Percentiles rank a stretch among this genome's conserved stretches.
These are phyloP conservation scores for Aegilops tauschii DNA, from an alignment of 176 grass and related monocot genomes.

Conservation along the genomic window DNA sequence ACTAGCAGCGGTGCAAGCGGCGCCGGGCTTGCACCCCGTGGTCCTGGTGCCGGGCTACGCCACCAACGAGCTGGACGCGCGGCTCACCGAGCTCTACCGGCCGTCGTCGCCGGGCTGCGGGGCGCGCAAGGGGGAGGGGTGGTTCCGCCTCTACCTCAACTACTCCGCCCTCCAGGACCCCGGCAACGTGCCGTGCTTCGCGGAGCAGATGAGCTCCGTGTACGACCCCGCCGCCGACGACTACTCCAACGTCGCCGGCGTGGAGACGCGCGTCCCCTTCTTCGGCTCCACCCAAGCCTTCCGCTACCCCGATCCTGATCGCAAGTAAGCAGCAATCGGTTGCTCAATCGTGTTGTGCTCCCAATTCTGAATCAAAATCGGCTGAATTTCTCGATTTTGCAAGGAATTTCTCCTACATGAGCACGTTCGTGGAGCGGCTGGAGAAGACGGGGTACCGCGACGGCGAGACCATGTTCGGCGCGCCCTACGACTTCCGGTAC, in stretches of 20 bases:
- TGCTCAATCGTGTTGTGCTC: background rate
- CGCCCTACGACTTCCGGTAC: slow-evolving; percentile 71
- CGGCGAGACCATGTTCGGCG: slow-evolving; percentile 48
- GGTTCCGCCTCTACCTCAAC: slow-evolving; percentile 62
- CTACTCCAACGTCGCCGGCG: slow-evolving; percentile 41
- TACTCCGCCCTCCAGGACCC: slow-evolving; percentile 13
- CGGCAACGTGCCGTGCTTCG: slow-evolving; percentile 33
- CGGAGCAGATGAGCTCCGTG: slow-evolving; percentile 29
- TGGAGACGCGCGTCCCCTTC: slow-evolving; percentile 50
- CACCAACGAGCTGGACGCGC: slow-evolving; percentile 62
- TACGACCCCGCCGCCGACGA: slow-evolving; percentile 43
- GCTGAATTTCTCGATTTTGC: background rate
- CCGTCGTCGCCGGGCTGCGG: slow-evolving; percentile 47
- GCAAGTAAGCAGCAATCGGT: background rate
- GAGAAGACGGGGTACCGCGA: slow-evolving; percentile 49
- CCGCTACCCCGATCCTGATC: slow-evolving; percentile 39
- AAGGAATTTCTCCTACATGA: slow-evolving; percentile 35
- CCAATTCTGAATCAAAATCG: background rate
- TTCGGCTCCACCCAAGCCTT: slow-evolving; percentile 41
- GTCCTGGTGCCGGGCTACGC: slow-evolving; percentile 56
- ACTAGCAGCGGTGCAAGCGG: background rate
- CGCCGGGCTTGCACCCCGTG: slow-evolving; percentile 20
- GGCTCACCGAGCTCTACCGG: slow-evolving; percentile 43
- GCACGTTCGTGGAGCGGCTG: slow-evolving; percentile 23
- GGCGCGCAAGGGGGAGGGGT: background rate